Evolutionary conservation across 2,329 filamentous ascomycete species (phyloP).

Genomic region (Talaromyces funiculosus): DNA sequence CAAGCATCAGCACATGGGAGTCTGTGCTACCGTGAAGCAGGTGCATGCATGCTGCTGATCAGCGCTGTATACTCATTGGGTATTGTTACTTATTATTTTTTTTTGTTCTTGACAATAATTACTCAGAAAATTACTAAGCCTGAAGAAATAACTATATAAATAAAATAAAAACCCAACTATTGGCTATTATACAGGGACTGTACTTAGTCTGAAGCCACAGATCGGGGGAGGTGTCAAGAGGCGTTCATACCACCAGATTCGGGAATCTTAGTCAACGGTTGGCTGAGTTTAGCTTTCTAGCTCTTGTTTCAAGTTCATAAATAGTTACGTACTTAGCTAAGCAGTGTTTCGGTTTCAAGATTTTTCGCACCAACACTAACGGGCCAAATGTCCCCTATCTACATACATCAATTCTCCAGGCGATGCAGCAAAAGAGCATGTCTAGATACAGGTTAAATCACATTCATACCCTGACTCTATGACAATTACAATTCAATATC

Average conservation of each 20-base stretch:
- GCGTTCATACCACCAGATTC: background rate
- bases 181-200: background rate
- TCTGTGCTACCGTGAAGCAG: background rate
- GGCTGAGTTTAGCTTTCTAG: background rate
- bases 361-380: background rate
- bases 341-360: background rate
- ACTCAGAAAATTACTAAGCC: background rate
- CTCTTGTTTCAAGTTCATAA: background rate
- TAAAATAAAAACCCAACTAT: background rate
- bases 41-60: background rate
- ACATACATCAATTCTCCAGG: background rate
- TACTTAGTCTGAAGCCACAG: background rate
- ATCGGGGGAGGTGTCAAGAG: background rate
- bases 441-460: background rate
- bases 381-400: background rate
- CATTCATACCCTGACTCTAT: background rate
- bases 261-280: too few species aligned
- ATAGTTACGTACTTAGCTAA: too few species aligned
- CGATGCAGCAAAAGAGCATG: background rate
- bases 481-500: background rate
- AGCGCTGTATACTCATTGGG: background rate
- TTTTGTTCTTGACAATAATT: background rate
- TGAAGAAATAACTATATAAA: too few species aligned
- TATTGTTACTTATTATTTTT: background rate
- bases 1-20: background rate